These are phyloP conservation scores for Botrytis cinerea DNA, from an alignment of 2,329 filamentous ascomycete genomes.

Conservation along the genomic window DNA sequence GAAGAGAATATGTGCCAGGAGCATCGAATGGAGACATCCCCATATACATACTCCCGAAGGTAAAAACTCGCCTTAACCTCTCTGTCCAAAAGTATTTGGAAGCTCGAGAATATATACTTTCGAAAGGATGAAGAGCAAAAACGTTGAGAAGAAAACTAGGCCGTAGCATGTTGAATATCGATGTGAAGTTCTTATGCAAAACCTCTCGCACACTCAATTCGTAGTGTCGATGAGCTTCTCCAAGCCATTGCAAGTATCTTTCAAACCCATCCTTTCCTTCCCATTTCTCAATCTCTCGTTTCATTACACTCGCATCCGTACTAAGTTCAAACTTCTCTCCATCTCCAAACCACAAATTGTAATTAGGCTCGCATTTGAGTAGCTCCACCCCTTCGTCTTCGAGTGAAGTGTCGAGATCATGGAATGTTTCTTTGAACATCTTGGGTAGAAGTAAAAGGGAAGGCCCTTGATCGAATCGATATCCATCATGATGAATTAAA, in stretches of 20 bases:
- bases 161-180: conserved; percentile 56
- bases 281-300: conserved; percentile 68
- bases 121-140: conserved; percentile 66
- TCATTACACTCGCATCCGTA: conserved; percentile 71
- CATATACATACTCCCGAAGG: conserved; percentile 82
- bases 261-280: conserved; percentile 72
- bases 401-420: conserved; percentile 67
- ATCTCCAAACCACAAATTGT: conserved; percentile 73
- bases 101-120: conserved; percentile 68
- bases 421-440: conserved; percentile 69
- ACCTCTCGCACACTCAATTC: conserved; percentile 68
- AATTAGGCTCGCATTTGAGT: conserved; percentile 73
- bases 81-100: conserved; percentile 70
- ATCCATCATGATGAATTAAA: conserved; percentile 60
- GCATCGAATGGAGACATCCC: conserved; percentile 78
- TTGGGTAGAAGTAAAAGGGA: conserved; percentile 71
- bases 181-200: conserved; percentile 66
- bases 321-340: conserved; percentile 63
- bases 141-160: conserved; percentile 60
- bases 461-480: conserved; percentile 75
- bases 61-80: conserved; percentile 68
- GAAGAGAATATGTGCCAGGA: conserved; percentile 70
- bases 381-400: conserved; percentile 66
- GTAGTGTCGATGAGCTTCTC: conserved; percentile 69
- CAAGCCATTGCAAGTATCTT: conserved; percentile 66